Percentiles rank a stretch among this genome's conserved stretches.
Conservation (phyloP, 257 asterid genomes). For the Capsicum rhomboideum region DNA sequence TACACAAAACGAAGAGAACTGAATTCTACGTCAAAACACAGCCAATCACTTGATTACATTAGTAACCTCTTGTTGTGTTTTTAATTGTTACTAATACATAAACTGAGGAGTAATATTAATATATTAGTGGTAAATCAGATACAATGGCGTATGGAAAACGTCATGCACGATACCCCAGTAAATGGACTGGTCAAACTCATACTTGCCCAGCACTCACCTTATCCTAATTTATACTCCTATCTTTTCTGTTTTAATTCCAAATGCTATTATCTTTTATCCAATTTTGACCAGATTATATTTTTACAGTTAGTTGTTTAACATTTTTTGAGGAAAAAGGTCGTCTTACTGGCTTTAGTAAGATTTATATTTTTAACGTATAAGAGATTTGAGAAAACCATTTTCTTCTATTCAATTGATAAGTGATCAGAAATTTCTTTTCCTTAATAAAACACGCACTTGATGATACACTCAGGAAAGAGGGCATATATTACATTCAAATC, state of each 20-base stretch:
- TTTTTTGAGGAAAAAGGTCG: background rate
- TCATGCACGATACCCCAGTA: constrained; percentile 17
- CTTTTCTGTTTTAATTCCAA: background rate
- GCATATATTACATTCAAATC: background rate
- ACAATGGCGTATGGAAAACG: constrained; percentile 31
- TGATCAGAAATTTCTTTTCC: too few species aligned
- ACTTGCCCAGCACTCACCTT: background rate
- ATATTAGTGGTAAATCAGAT: background rate
- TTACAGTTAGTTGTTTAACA: background rate
- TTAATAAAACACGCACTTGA: background rate
- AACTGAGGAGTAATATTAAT: background rate
- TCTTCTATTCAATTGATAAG: too few species aligned
- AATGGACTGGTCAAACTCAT: constrained; percentile 10
- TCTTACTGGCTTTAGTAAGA: background rate
- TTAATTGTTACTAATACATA: background rate
- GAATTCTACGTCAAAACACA: background rate
- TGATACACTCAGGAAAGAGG: background rate
- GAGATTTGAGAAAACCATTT: too few species aligned
- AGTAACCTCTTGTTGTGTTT: background rate
- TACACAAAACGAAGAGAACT: background rate
- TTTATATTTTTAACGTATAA: too few species aligned
- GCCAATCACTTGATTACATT: background rate
- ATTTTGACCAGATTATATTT: background rate
- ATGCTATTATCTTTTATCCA: too few species aligned
- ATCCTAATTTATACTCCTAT: background rate